phyloP scores from a whole-genome alignment of 148 eudicot species.

The Suaeda aralocaspica region DNA sequence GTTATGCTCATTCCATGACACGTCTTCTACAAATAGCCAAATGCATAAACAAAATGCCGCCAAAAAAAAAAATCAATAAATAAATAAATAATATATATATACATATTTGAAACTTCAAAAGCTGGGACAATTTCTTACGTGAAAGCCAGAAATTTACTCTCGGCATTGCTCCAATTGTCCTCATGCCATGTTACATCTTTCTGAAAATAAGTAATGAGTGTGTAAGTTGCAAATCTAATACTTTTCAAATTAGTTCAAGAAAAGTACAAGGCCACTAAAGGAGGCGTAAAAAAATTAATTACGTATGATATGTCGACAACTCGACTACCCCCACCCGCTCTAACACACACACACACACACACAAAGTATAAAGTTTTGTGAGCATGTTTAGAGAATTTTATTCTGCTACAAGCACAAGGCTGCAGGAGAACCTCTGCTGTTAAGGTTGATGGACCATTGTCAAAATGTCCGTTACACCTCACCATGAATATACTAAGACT shows the following conservation, averaged over 20 bases:
- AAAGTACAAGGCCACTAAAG: neutral
- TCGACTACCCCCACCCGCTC: neutral
- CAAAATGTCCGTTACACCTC: neutral
- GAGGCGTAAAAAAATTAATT: neutral
- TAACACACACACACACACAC: too few relatives aligned
- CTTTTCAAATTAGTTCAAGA: neutral
- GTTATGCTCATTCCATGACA: neutral
- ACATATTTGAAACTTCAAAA: too few relatives aligned
- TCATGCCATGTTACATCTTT: conserved; percentile 91
- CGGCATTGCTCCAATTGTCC: conserved; percentile 82
- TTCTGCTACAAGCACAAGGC: neutral
- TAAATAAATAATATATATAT: too few relatives aligned
- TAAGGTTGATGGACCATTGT: neutral
- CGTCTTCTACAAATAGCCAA: neutral
- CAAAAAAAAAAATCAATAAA: too few relatives aligned
- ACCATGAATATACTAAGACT: neutral
- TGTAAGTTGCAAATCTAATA: neutral
- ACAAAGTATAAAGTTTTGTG: too few relatives aligned
- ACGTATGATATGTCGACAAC: too few relatives aligned
- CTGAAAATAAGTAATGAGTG: conserved; percentile 32
- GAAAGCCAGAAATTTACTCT: conserved; percentile 93
- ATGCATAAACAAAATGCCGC: neutral
- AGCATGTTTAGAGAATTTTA: neutral
- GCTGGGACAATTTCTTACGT: conserved; percentile 50
- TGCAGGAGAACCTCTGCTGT: neutral